Evolutionary conservation across 441 rosid species (phyloP), one percentile per base, ranked within the genome.

Genomic region (Erysimum cheiri): DNA sequence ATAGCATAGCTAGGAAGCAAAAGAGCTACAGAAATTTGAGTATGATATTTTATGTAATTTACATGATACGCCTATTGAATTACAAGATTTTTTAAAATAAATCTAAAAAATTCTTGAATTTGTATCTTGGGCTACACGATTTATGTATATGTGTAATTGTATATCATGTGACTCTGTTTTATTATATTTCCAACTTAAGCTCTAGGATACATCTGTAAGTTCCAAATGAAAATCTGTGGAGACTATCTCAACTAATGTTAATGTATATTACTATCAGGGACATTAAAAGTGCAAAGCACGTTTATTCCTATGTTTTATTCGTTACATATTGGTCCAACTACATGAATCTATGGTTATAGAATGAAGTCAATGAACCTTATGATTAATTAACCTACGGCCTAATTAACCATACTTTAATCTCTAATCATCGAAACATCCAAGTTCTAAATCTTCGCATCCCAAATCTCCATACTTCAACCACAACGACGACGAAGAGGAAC

Each of bases 341-440:
- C 57, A 13, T 35, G 11, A 32, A 8, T 14, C 9, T 22, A 40
- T 41, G 49, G 0, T 11, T 44, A n/a, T 48, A 37, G 24, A 60
- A 48, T 59, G 39, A 59, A 47, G 48, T 59, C 28, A 71, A 53
- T n/a, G 59, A 59, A 60, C 60, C 73, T 40, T 28, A 19, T 29
- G 35, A 37, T 2, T 67, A n/a, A 36, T 50, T 8, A 52, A 61
- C 22, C 56, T 50, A 70, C 8, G 22, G 44, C 13, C 46, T 57
- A 49, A 53, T 22, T 2, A 58, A 35, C 26, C 29, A 48, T 26
- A 28, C 12, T 44, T 43, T 2, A 33, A n/a, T 60, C 53, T 48
- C 72, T 68, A 67, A 49, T 82, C 86, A 67, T 57, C 76, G 68
- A 84, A 80, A 56, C 84, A 71, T 32, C 35, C 82, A 52, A 83